phyloP scores from a whole-genome alignment of 306 rosid genomes.

The Pachyrhizus erosus region DNA sequence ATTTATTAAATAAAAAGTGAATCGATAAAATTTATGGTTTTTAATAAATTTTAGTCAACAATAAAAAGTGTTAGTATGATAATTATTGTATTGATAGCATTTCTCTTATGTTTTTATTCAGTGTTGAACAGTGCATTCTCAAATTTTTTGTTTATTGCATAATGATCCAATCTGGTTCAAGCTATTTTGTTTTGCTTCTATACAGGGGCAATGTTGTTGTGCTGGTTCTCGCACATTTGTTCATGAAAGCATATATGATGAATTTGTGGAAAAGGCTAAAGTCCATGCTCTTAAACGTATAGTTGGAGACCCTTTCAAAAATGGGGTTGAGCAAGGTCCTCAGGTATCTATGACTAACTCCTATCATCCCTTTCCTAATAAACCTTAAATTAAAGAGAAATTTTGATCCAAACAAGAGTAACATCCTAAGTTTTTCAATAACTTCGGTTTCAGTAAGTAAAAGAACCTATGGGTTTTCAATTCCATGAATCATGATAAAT shows the following conservation, averaged over 20 bases:
- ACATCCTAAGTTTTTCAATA: neutral
- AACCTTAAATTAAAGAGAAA: neutral
- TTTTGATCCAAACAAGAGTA: neutral
- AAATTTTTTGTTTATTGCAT: conserved; percentile 4
- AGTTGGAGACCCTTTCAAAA: conserved; percentile 80
- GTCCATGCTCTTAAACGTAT: conserved; percentile 63
- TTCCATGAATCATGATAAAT: no score
- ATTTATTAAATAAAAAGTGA: no score
- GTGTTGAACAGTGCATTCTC: neutral
- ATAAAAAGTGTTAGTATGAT: neutral
- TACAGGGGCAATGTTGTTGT: conserved; percentile 85
- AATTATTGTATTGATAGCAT: neutral
- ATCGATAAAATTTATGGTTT: neutral
- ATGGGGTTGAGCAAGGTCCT: conserved; percentile 89
- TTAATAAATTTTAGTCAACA: neutral
- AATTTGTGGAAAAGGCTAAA: conserved; percentile 74
- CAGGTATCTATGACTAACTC: conserved; percentile 58
- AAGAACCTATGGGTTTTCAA: neutral
- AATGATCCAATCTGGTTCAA: conserved; percentile 4
- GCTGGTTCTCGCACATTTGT: conserved; percentile 90
- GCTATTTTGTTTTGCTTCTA: conserved; percentile 24
- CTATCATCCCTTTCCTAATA: neutral
- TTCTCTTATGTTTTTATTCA: neutral
- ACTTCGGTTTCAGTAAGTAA: neutral
- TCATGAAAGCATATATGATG: conserved; percentile 74